These are phyloP conservation scores for Oxyria digyna DNA, from an alignment of 148 eudicot species.

Conservation along the genomic window DNA sequence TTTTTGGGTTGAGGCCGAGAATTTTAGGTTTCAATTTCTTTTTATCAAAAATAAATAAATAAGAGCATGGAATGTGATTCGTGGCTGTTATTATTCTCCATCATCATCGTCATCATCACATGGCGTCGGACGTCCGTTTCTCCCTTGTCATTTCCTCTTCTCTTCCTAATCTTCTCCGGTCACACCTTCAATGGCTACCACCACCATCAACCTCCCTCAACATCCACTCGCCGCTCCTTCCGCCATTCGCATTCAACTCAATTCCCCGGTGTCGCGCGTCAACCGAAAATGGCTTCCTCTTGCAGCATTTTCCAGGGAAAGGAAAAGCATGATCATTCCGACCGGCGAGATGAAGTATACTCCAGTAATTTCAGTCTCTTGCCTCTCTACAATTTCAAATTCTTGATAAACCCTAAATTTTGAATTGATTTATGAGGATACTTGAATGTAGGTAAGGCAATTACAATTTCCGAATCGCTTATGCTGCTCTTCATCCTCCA, in stretches of 20 bases:
- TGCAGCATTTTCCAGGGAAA: not conserved
- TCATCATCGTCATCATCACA: not conserved
- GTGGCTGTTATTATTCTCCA: not conserved
- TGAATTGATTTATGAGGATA: not conserved
- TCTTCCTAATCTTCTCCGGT: not conserved
- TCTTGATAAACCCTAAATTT: not conserved
- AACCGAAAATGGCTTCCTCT: not conserved
- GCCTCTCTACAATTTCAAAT: not conserved
- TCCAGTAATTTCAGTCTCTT: not conserved
- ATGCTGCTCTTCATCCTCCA: not conserved
- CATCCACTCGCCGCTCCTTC: not conserved
- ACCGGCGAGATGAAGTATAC: not conserved
- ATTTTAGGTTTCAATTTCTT: too few relatives aligned
- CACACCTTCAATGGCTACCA: slow-evolving; percentile 4
- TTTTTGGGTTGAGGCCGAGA: too few relatives aligned
- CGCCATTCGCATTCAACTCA: not conserved
- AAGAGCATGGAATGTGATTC: too few relatives aligned
- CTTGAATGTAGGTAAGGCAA: not conserved
- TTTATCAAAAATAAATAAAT: too few relatives aligned
- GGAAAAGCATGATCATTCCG: not conserved
- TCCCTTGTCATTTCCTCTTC: not conserved
- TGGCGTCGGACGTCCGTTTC: not conserved
- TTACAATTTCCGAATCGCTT: not conserved
- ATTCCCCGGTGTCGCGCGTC: not conserved
- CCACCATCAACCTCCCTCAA: slow-evolving; percentile 3